phyloP scores from a whole-genome alignment of 2,329 filamentous ascomycete genomes.

The Aspergillus alliaceus region DNA sequence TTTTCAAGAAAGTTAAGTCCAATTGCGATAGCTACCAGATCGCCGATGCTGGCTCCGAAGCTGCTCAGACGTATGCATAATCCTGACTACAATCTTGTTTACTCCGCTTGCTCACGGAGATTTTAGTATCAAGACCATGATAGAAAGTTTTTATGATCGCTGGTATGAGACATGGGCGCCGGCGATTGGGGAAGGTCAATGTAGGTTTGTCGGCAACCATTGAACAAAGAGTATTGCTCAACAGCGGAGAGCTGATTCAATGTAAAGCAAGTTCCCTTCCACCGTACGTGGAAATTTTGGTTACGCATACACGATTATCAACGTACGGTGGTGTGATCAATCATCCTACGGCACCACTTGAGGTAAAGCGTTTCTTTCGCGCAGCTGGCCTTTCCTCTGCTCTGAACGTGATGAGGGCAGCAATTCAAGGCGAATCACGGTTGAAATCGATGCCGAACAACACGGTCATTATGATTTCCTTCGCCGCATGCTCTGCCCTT shows the following conservation, averaged over 20 bases:
- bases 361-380: conserved; percentile 72
- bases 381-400: conserved; percentile 70
- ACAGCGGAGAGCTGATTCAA: conserved; percentile 39
- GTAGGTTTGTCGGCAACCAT: conserved; percentile 32
- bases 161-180: conserved; percentile 66
- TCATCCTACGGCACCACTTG: conserved; percentile 67
- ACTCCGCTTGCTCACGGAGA: conserved; percentile 6
- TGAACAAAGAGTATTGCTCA: background rate
- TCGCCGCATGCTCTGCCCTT: conserved; percentile 69
- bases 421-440: conserved; percentile 69
- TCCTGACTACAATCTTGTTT: background rate
- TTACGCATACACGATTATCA: conserved; percentile 71
- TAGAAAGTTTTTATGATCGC: conserved; percentile 65
- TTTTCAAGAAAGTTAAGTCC: conserved; percentile 34
- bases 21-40: conserved; percentile 38
- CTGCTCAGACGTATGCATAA: conserved; percentile 32
- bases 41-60: conserved; percentile 31
- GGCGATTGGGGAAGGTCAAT: conserved; percentile 55
- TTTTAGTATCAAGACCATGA: conserved; percentile 55
- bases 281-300: conserved; percentile 73
- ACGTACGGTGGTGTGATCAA: conserved; percentile 75
- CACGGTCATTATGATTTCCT: conserved; percentile 76
- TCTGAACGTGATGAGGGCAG: conserved; percentile 71
- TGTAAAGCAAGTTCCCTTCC: conserved; percentile 52
- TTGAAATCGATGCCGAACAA: conserved; percentile 77